phyloP scores from a whole-genome alignment of 2,329 filamentous ascomycete species.

The Phialocephala subalpina region DNA sequence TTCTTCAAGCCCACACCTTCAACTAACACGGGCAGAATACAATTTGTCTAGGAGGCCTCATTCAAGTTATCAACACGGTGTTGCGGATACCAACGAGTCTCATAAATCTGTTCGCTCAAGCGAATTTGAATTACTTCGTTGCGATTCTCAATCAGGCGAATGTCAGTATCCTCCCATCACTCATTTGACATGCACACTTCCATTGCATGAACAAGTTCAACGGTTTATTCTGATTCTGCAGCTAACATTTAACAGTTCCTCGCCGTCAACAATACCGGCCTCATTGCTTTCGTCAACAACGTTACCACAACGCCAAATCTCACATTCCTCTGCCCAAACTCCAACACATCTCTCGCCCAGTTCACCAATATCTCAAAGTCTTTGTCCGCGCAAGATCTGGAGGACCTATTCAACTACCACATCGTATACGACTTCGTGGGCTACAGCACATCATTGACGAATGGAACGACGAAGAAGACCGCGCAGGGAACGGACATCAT shows the following conservation, averaged over 20 bases:
- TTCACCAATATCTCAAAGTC: slow-evolving; percentile 13
- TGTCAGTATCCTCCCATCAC: background rate
- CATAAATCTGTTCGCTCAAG: slow-evolving; percentile 1
- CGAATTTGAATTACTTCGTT: slow-evolving; percentile 20
- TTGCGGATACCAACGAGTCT: slow-evolving; percentile 10
- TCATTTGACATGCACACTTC: background rate
- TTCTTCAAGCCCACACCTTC: background rate
- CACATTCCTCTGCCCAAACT: slow-evolving; percentile 21
- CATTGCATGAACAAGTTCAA: background rate
- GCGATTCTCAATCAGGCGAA: slow-evolving; percentile 19
- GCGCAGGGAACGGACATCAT: slow-evolving; percentile 15
- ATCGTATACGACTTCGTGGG: slow-evolving; percentile 12
- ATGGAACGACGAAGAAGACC: slow-evolving; percentile 16
- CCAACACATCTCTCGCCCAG: slow-evolving; percentile 11
- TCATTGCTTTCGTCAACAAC: slow-evolving; percentile 15
- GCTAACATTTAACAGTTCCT: slow-evolving; percentile 4
- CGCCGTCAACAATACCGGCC: slow-evolving; percentile 8
- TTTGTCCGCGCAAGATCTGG: slow-evolving; percentile 4
- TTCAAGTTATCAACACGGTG: slow-evolving; percentile 14
- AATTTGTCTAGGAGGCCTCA: slow-evolving; percentile 16
- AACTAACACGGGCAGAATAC: slow-evolving; percentile 10
- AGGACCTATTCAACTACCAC: slow-evolving; percentile 17
- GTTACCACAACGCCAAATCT: slow-evolving; percentile 16
- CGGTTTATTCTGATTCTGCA: no score
- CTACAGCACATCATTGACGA: slow-evolving; percentile 17